Conservation (phyloP, 495 filamentous ascomycete genomes). For the Evansstolkia leycettana region DNA sequence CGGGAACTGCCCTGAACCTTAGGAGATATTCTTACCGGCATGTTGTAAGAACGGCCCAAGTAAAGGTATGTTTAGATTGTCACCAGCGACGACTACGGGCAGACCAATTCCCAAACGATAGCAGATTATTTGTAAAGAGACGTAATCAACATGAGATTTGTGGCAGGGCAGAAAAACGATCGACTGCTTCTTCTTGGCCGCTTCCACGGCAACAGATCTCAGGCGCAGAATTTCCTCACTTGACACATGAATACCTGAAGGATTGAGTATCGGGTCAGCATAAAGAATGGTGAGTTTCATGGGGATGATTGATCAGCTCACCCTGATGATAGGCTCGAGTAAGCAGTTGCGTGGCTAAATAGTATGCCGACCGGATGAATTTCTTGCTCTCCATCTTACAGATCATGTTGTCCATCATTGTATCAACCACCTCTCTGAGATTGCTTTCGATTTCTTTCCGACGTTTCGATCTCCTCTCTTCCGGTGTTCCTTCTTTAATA, state of each 20-base stretch:
- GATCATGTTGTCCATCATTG: slow-evolving; percentile 87
- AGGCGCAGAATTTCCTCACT: slow-evolving; percentile 83
- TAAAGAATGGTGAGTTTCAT: slow-evolving; percentile 3
- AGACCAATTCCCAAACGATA: slow-evolving; percentile 82
- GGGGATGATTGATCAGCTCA: no score
- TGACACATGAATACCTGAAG: slow-evolving; percentile 71
- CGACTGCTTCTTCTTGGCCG: slow-evolving; percentile 77
- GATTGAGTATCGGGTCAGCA: slow-evolving; percentile 1
- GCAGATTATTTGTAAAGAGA: slow-evolving; percentile 85
- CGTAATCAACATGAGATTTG: slow-evolving; percentile 90
- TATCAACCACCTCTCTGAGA: slow-evolving; percentile 63
- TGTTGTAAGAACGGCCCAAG: slow-evolving; percentile 87
- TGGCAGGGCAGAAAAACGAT: slow-evolving; percentile 95
- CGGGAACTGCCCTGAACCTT: no score
- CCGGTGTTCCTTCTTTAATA: slow-evolving; percentile 25
- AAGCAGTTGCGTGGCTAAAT: slow-evolving; percentile 73
- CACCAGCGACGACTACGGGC: slow-evolving; percentile 88
- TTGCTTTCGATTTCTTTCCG: slow-evolving; percentile 51
- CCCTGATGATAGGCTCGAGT: slow-evolving; percentile 93
- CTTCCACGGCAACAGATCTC: slow-evolving; percentile 66
- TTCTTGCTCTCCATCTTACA: slow-evolving; percentile 96
- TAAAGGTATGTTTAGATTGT: slow-evolving; percentile 89
- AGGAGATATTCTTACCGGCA: slow-evolving; percentile 43
- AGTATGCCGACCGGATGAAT: slow-evolving; percentile 89
- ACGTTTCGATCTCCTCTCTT: slow-evolving; percentile 39